Percentiles rank a stretch among this genome's conserved stretches.
Evolutionary conservation across 2,329 filamentous ascomycete genomes (phyloP).

Genomic region (Colletotrichum gloeosporioides): DNA sequence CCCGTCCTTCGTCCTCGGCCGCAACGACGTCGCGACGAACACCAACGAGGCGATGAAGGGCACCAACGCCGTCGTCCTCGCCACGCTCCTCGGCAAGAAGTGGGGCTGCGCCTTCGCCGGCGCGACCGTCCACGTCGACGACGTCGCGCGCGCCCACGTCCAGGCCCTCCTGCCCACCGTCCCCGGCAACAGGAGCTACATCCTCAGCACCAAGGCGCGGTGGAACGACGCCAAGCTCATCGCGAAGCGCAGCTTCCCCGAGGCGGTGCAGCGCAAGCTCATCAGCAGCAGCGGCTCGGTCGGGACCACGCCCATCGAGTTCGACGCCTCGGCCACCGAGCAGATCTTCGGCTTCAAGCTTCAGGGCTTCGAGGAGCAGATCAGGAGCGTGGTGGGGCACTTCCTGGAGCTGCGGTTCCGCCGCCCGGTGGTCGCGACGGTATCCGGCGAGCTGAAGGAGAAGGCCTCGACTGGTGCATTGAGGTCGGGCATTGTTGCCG

Average conservation of each 20-base stretch:
- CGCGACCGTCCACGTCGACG: slow-evolving; percentile 40
- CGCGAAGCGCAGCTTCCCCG: slow-evolving; percentile 32
- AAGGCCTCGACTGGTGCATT: not conserved
- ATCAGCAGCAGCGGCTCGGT: slow-evolving; percentile 9
- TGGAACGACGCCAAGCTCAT: slow-evolving; percentile 46
- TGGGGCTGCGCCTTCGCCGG: slow-evolving; percentile 28
- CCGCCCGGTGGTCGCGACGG: not conserved
- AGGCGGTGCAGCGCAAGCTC: slow-evolving; percentile 13
- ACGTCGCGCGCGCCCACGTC: slow-evolving; percentile 43
- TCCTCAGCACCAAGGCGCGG: slow-evolving; percentile 23
- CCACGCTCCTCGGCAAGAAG: slow-evolving; percentile 35
- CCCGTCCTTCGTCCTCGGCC: slow-evolving; percentile 41
- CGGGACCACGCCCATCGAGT: not conserved
- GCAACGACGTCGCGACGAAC: slow-evolving; percentile 36
- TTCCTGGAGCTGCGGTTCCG: slow-evolving; percentile 33
- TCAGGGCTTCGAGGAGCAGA: slow-evolving; percentile 36
- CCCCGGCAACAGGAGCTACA: slow-evolving; percentile 35
- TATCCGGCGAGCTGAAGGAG: not conserved
- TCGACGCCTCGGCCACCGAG: slow-evolving; percentile 34
- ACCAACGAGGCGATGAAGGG: slow-evolving; percentile 33
- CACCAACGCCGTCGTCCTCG: slow-evolving; percentile 38
- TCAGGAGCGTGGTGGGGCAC: slow-evolving; percentile 36
- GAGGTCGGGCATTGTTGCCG: not conserved
- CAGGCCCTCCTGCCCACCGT: slow-evolving; percentile 36
- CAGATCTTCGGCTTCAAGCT: slow-evolving; percentile 37